Conservation (phyloP, 176 grass and related monocot genomes). For the Musa schizocarpa region DNA sequence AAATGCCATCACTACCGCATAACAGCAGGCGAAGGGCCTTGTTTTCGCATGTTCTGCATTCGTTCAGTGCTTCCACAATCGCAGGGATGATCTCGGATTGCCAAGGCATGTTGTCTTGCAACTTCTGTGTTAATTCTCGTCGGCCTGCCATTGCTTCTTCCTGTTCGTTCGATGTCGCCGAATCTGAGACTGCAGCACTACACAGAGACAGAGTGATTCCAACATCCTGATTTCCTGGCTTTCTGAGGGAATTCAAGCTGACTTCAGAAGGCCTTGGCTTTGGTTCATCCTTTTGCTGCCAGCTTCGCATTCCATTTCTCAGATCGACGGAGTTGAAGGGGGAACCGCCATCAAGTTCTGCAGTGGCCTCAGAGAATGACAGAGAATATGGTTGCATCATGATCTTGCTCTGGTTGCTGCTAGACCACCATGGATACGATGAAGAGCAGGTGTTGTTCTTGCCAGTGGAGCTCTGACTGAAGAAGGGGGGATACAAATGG, state of each 20-base stretch:
- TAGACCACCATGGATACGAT: slow-evolving; percentile 39
- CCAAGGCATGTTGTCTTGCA: slow-evolving; percentile 66
- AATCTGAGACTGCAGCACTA: slow-evolving; percentile 46
- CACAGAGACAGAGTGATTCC: slow-evolving; percentile 32
- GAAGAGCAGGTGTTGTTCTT: slow-evolving; percentile 3
- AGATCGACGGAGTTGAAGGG: not conserved
- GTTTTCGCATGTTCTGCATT: not conserved
- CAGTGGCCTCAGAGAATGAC: slow-evolving; percentile 11
- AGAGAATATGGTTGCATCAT: slow-evolving; percentile 13
- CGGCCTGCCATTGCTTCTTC: slow-evolving; percentile 17
- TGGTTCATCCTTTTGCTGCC: not conserved
- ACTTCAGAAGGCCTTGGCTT: not conserved
- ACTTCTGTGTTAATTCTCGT: slow-evolving; percentile 39
- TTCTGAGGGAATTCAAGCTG: slow-evolving; percentile 2
- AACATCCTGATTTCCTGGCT: slow-evolving; percentile 13
- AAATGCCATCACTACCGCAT: slow-evolving; percentile 39
- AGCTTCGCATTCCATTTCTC: not conserved
- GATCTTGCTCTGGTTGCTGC: slow-evolving; percentile 27
- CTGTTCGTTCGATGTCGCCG: slow-evolving; percentile 36
- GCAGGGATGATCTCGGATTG: slow-evolving; percentile 29
- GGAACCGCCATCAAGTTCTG: not conserved
- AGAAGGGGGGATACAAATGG: slow-evolving; percentile 18
- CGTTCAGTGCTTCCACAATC: slow-evolving; percentile 39
- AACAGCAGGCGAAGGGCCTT: slow-evolving; percentile 43
- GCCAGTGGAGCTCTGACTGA: slow-evolving; percentile 7